phyloP scores from a whole-genome alignment of 2,329 filamentous ascomycete genomes.

The Podosphaera leucotricha region DNA sequence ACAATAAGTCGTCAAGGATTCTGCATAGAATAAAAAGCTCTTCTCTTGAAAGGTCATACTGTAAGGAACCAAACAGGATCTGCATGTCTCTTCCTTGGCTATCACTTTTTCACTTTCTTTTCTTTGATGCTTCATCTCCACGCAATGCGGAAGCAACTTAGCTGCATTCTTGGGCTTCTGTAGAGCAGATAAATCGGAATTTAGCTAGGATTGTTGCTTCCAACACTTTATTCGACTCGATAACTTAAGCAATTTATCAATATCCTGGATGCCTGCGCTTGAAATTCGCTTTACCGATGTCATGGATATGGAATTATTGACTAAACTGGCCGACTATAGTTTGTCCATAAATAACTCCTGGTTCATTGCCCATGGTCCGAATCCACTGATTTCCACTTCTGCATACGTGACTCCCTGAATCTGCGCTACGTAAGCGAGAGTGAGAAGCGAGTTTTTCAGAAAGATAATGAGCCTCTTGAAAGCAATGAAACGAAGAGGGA shows the following conservation, averaged over 20 bases:
- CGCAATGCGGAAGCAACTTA: not conserved
- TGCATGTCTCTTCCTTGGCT: not conserved
- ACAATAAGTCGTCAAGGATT: not conserved
- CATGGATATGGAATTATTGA: not conserved
- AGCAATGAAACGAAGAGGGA: too few species aligned
- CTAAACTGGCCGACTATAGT: not conserved
- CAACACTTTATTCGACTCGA: not conserved
- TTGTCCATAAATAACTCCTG: not conserved
- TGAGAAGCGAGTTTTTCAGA: too few species aligned
- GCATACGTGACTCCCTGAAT: not conserved
- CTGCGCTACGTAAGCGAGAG: too few species aligned
- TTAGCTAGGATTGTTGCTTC: not conserved
- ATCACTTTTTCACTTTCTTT: not conserved
- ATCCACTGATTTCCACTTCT: not conserved
- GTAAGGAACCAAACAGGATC: not conserved
- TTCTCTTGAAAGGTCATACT: not conserved
- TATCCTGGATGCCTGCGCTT: not conserved
- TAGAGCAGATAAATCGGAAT: not conserved
- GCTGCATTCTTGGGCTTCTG: not conserved
- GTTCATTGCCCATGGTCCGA: not conserved
- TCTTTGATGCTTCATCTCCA: not conserved
- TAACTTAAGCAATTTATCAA: not conserved
- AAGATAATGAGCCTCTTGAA: too few species aligned
- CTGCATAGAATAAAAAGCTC: not conserved
- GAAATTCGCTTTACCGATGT: not conserved